These are phyloP conservation scores for Colletotrichum cereale DNA, from an alignment of 2,329 filamentous ascomycete genomes.

Conservation along the genomic window DNA sequence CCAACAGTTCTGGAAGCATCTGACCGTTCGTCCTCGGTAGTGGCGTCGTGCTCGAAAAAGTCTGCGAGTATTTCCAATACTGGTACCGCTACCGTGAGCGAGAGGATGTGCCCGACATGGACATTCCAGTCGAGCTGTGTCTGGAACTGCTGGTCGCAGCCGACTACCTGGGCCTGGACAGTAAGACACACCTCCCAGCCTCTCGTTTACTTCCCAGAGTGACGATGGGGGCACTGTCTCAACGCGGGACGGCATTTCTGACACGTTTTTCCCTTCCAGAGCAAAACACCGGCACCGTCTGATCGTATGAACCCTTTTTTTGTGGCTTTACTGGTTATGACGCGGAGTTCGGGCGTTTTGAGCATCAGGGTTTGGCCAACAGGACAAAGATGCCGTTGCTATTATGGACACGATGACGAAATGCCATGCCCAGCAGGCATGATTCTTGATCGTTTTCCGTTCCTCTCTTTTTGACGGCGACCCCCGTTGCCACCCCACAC, in stretches of 20 bases:
- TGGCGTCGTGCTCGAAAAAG: slow-evolving; percentile 80
- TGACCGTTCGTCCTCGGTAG: slow-evolving; percentile 56
- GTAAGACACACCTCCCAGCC: slow-evolving; percentile 52
- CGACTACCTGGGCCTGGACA: slow-evolving; percentile 80
- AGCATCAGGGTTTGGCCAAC: slow-evolving; percentile 13
- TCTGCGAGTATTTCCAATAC: slow-evolving; percentile 87
- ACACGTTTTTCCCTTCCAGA: slow-evolving; percentile 30
- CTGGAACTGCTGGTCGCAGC: slow-evolving; percentile 83
- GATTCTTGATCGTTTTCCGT: neutral
- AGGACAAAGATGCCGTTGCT: slow-evolving; percentile 33
- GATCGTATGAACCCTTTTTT: slow-evolving; percentile 30
- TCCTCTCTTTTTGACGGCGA: neutral
- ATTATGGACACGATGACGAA: slow-evolving; percentile 31
- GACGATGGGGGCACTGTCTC: neutral
- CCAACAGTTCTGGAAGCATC: slow-evolving; percentile 30
- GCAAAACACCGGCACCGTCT: slow-evolving; percentile 36
- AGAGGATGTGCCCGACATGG: slow-evolving; percentile 83
- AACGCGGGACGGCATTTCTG: slow-evolving; percentile 13
- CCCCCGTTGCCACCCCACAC: neutral
- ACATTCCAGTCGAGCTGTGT: slow-evolving; percentile 82
- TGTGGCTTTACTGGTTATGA: slow-evolving; percentile 45
- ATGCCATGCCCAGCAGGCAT: slow-evolving; percentile 22
- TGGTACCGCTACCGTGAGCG: slow-evolving; percentile 79
- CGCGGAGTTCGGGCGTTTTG: slow-evolving; percentile 39
- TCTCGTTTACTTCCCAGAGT: slow-evolving; percentile 17